Conservation (phyloP, 1,284 basidiomycete genomes). For the Exobasidium cylindrosporum region DNA sequence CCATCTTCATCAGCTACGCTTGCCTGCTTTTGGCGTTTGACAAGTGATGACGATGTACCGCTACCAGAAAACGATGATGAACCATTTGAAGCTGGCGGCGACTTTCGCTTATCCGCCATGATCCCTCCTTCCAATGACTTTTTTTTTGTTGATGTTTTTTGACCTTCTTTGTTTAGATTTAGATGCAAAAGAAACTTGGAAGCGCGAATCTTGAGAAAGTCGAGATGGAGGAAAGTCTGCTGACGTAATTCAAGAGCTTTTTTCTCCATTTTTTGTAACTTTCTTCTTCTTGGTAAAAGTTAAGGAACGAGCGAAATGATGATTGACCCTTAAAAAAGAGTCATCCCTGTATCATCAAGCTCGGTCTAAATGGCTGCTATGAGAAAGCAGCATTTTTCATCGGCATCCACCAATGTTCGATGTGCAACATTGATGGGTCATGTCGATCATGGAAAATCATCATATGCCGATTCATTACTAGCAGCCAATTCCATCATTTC, state of each 20-base stretch:
- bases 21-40: conserved; percentile 38
- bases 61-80: conserved; percentile 23
- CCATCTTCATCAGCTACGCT: conserved; percentile 23
- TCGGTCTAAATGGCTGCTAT: not conserved
- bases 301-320: too few relatives aligned
- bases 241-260: too few relatives aligned
- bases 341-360: too few relatives aligned
- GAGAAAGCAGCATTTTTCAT: conserved; percentile 6
- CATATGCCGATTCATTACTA: conserved; percentile 89
- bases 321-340: too few relatives aligned
- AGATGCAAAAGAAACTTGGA: not conserved
- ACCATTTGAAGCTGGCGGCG: conserved; percentile 23
- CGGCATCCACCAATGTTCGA: conserved; percentile 47
- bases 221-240: too few relatives aligned
- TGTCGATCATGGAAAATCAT: conserved; percentile 55
- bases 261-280: too few relatives aligned
- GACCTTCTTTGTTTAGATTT: not conserved
- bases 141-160: not conserved
- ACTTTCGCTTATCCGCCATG: conserved; percentile 50
- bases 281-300: too few relatives aligned
- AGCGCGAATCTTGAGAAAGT: not conserved
- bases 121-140: not conserved
- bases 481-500: conserved; percentile 99
- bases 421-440: conserved; percentile 54
- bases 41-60: conserved; percentile 19